These are phyloP conservation scores for Auricularia auricula-judae DNA, from an alignment of 768 basidiomycete genomes.

Conservation along the genomic window DNA sequence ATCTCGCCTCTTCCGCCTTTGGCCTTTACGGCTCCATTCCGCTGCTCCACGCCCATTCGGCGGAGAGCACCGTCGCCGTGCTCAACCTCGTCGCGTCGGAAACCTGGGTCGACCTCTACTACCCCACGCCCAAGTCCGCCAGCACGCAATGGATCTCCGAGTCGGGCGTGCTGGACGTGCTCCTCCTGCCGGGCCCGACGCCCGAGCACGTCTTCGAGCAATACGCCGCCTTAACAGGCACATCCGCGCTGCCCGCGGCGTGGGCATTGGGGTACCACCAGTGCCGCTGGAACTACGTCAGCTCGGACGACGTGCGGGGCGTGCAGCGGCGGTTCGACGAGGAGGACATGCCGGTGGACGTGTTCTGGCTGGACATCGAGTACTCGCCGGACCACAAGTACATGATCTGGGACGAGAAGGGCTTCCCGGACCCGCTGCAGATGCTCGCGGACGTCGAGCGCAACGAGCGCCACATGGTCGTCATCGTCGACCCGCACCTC, in stretches of 20 bases:
- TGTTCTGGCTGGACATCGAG: constrained; percentile 96
- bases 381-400: constrained; percentile 91
- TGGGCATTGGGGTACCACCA: constrained; percentile 95
- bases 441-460: constrained; percentile 82
- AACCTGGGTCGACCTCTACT: constrained; percentile 87
- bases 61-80: constrained; percentile 78
- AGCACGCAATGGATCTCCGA: constrained; percentile 97
- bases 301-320: constrained; percentile 72
- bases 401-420: constrained; percentile 90
- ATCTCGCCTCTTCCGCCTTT: constrained; percentile 66
- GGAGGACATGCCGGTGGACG: constrained; percentile 89
- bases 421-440: constrained; percentile 87
- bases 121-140: constrained; percentile 53
- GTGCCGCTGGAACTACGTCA: constrained; percentile 96
- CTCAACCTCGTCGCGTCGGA: constrained; percentile 85
- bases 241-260: constrained; percentile 76
- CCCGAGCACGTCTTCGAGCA: constrained; percentile 75
- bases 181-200: constrained; percentile 86
- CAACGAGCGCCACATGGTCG: constrained; percentile 73
- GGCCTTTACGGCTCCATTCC: constrained; percentile 90
- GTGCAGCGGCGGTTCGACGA: constrained; percentile 88
- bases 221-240: constrained; percentile 77
- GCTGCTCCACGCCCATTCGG: constrained; percentile 85
- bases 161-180: constrained; percentile 89
- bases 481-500: constrained; percentile 93